phyloP scores from a whole-genome alignment of 495 filamentous ascomycete species.

The Penicillium canariense region DNA sequence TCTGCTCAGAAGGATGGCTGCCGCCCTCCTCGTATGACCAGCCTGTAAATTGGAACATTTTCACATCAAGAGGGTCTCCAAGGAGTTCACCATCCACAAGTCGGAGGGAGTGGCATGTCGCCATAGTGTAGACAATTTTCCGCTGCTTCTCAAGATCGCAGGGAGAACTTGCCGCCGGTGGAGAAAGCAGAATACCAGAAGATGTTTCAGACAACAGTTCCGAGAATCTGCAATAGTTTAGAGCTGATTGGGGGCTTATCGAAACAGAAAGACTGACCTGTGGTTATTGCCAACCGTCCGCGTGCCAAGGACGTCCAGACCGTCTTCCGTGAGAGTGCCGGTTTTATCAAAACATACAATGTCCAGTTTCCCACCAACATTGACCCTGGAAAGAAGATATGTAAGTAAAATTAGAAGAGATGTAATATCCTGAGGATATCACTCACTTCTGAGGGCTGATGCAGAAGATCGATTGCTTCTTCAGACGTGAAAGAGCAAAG shows the following conservation, averaged over 20 bases:
- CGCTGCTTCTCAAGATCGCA: slow-evolving; percentile 62
- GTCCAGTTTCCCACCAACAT: slow-evolving; percentile 94
- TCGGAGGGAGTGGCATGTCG: slow-evolving; percentile 91
- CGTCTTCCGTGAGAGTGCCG: slow-evolving; percentile 95
- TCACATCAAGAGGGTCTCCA: slow-evolving; percentile 92
- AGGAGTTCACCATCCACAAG: slow-evolving; percentile 83
- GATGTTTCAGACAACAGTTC: slow-evolving; percentile 56
- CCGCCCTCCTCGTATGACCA: slow-evolving; percentile 91
- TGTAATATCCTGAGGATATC: not conserved
- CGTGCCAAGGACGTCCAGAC: slow-evolving; percentile 89
- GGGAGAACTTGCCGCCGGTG: slow-evolving; percentile 47
- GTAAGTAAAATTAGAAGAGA: not conserved
- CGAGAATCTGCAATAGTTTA: slow-evolving; percentile 50
- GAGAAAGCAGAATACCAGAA: slow-evolving; percentile 47
- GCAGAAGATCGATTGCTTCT: slow-evolving; percentile 87
- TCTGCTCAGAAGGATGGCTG: slow-evolving; percentile 40
- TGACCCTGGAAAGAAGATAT: slow-evolving; percentile 57
- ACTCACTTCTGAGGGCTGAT: slow-evolving; percentile 83
- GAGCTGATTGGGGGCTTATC: slow-evolving; percentile 1
- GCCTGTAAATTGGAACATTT: slow-evolving; percentile 97
- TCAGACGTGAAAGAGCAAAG: slow-evolving; percentile 86
- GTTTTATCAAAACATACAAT: slow-evolving; percentile 99
- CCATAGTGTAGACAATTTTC: slow-evolving; percentile 86
- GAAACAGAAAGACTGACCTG: slow-evolving; percentile 29
- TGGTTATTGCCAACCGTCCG: slow-evolving; percentile 66